A percentile compares a stretch with the other conserved stretches of the same genome.
Conservation (phyloP, 2,329 filamentous ascomycete species). For the Aspergillus novoparasiticus region DNA sequence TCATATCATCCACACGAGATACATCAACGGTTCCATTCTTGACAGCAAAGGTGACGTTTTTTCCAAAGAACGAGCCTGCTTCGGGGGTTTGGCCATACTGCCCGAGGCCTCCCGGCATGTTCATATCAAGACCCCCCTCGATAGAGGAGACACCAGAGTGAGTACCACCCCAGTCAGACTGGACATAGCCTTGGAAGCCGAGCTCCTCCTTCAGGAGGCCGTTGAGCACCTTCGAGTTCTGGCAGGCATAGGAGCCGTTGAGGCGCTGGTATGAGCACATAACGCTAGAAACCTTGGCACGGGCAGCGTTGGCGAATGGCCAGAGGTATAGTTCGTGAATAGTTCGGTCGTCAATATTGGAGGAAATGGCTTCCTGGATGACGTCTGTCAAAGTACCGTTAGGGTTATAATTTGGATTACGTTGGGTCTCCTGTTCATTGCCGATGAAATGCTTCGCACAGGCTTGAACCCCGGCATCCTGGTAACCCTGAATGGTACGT, state of each 20-base stretch:
- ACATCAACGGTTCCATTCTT: slow-evolving; percentile 47
- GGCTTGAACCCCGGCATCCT: slow-evolving; percentile 51
- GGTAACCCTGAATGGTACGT: slow-evolving; percentile 55
- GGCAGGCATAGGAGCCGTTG: slow-evolving; percentile 52
- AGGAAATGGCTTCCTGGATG: slow-evolving; percentile 25
- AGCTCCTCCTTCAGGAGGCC: slow-evolving; percentile 53
- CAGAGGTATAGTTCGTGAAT: slow-evolving; percentile 76
- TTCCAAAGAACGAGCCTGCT: slow-evolving; percentile 27
- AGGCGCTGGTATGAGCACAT: slow-evolving; percentile 50
- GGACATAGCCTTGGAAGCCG: slow-evolving; percentile 53
- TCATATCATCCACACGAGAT: slow-evolving; percentile 51
- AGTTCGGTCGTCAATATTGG: slow-evolving; percentile 70
- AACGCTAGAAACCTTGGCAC: slow-evolving; percentile 59
- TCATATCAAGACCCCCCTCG: slow-evolving; percentile 53
- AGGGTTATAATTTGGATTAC: slow-evolving; percentile 48
- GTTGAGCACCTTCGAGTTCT: slow-evolving; percentile 50
- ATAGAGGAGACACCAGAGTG: slow-evolving; percentile 48
- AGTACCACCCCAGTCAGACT: slow-evolving; percentile 50
- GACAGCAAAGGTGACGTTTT: slow-evolving; percentile 57
- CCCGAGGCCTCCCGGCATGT: slow-evolving; percentile 67
- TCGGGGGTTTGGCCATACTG: slow-evolving; percentile 14
- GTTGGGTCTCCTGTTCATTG: slow-evolving; percentile 68
- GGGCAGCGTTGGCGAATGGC: slow-evolving; percentile 74
- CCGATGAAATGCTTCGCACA: slow-evolving; percentile 50
- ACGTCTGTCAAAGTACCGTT: slow-evolving; percentile 31